phyloP scores from a whole-genome alignment of 176 grass and related monocot species.

The Carex cristatella region DNA sequence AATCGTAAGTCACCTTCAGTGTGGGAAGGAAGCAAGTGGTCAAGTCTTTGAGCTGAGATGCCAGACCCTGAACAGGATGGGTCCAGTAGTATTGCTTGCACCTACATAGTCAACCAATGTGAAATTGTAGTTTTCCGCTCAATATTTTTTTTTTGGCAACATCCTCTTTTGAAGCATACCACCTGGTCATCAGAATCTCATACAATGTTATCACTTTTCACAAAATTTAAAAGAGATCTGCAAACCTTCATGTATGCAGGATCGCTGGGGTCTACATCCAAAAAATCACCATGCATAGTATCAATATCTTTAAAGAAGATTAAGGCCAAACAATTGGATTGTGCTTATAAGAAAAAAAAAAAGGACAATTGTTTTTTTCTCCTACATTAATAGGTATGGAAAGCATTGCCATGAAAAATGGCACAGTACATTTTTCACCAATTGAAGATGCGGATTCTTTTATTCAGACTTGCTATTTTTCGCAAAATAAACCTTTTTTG shows the following conservation, averaged over 20 bases:
- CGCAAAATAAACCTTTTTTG: not conserved
- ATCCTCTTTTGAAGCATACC: not conserved
- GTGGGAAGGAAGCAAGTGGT: conserved; percentile 80
- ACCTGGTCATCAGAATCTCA: not conserved
- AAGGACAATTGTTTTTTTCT: not conserved
- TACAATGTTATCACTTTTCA: not conserved
- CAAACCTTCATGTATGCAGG: conserved; percentile 59
- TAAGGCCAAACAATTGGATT: conserved; percentile 25
- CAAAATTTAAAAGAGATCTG: conserved; percentile 6
- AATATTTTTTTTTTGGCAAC: not conserved
- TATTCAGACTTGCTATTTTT: not conserved
- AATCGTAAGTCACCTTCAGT: conserved; percentile 44
- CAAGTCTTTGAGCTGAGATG: conserved; percentile 78
- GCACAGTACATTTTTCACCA: not conserved
- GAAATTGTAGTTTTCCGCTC: not conserved
- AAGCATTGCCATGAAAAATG: not conserved
- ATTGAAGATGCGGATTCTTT: not conserved
- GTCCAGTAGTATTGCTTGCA: conserved; percentile 74
- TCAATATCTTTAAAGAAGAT: conserved; percentile 58
- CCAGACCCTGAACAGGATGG: conserved; percentile 98
- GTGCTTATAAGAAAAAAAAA: not conserved
- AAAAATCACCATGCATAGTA: conserved; percentile 67
- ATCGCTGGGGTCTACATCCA: conserved; percentile 54
- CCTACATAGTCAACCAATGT: conserved; percentile 31
- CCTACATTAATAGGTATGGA: no score